Evolutionary conservation across 2,329 filamentous ascomycete species (phyloP), one percentile per base, ranked within the genome.

Genomic region (Phialemoniopsis sp.): DNA sequence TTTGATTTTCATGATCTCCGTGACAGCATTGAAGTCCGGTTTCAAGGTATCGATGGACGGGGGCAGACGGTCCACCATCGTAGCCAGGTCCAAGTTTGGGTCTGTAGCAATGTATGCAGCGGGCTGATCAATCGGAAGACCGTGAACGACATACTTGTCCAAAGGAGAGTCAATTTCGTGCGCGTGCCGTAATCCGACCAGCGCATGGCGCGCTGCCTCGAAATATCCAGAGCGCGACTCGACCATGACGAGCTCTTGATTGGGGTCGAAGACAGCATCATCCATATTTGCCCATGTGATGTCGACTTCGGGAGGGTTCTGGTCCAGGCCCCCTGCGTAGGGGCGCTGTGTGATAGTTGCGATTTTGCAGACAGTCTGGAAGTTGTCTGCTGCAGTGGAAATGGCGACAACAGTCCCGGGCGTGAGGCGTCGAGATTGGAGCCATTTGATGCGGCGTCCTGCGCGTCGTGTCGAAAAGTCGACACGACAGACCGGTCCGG

Each of bases 181-280:
- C 57, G 62, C 80, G 69, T 64, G 64, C 40, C 95, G 88, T 2
- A 95, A 62, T 0, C 85, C 83, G 13, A 77, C 66, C 55, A 96
- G 70, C 1, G 82, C 83, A 55, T 95, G 80, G 0, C 87, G 74
- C 29, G 78, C 72, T 0, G 86, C 79, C 57, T 96, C 90, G 46
- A 80, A 95, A 55, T 89, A 95, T 1, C 85, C 82, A 0, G 62
- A 60, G 4, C 82, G 75, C 2, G 85, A 74, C 54, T 95, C 88
- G 0, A 95, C 64, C 87, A 95, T 95, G 10, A 90, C 60, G 58
- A 82, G 82, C 49, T 85, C 80, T 28, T 75, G 59, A 13, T 75
- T 72, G 0, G 88, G 80, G 51, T 95, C 85, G 36, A 94, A 68
- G 3, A 73, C 43, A 0, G 81, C 66, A 17, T 89, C 76, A 3